Evolutionary conservation across 176 grass and related monocot genomes (phyloP).

Genomic region (Hsuehochloa calcarea): DNA sequence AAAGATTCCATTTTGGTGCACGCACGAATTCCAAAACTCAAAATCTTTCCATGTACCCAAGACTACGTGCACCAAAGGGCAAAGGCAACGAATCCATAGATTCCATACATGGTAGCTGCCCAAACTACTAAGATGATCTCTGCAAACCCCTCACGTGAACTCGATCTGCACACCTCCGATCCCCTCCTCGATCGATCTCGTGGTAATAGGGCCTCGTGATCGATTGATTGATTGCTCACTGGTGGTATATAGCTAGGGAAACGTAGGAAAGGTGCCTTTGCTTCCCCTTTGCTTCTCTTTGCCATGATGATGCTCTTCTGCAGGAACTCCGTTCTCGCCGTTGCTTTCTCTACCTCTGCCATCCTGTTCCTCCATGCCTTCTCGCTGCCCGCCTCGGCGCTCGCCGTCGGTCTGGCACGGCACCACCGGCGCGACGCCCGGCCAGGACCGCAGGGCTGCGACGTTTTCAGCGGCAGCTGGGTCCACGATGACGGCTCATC

Average conservation of each 20-base stretch:
- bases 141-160: constrained; percentile 46
- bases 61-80: constrained; percentile 30
- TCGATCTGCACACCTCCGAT: constrained; percentile 16
- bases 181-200: background rate
- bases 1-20: constrained; percentile 26
- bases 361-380: constrained; percentile 25
- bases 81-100: constrained; percentile 59
- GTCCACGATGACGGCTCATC: constrained; percentile 38
- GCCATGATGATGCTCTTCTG: constrained; percentile 21
- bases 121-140: background rate
- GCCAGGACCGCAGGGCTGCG: constrained; percentile 38
- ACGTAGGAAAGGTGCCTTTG: background rate
- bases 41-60: background rate
- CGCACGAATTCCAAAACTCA: constrained; percentile 38
- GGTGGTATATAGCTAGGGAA: constrained; percentile 18
- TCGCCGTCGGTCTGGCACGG: constrained; percentile 16
- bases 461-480: constrained; percentile 81
- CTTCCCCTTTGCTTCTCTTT: background rate
- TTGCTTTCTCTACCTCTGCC: constrained; percentile 4
- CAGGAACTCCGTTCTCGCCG: constrained; percentile 13
- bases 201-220: constrained; percentile 12
- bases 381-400: constrained; percentile 30
- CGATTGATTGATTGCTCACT: background rate
- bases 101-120: constrained; percentile 5
- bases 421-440: constrained; percentile 35